Evolutionary conservation across 371 early-diverging fungal species (phyloP).

Genomic region (Thermomucor indicae-seudaticae): DNA sequence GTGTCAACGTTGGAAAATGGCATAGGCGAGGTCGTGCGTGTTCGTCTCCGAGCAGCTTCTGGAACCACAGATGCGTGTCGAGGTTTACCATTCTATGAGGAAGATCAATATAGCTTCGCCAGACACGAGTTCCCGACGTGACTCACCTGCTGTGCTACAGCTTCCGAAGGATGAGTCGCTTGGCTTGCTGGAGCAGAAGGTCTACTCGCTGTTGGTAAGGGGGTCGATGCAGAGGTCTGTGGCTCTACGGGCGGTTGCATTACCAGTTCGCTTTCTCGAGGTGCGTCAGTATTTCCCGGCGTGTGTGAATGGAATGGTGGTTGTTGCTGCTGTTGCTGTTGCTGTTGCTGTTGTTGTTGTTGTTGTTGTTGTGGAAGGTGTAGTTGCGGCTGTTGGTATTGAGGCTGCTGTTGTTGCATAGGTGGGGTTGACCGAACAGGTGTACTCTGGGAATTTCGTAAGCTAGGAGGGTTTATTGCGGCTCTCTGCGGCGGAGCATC

Average conservation of each 20-base stretch:
- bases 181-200: no score
- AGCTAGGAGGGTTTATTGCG: slow-evolving; percentile 1
- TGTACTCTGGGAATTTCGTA: slow-evolving; percentile 17
- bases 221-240: slow-evolving; percentile 10
- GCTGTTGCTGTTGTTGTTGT: slow-evolving; percentile 6
- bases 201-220: no score
- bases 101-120: no score
- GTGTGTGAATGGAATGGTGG: neutral
- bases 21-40: slow-evolving; percentile 36
- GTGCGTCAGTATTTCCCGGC: slow-evolving; percentile 1
- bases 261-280: slow-evolving; percentile 3
- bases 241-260: slow-evolving; percentile 5
- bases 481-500: neutral
- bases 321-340: neutral
- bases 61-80: slow-evolving; percentile 43
- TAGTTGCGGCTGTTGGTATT: slow-evolving; percentile 1
- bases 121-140: no score
- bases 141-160: no score
- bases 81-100: slow-evolving; percentile 19
- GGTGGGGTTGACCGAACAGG: slow-evolving; percentile 12
- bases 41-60: slow-evolving; percentile 44
- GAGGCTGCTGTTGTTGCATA: slow-evolving; percentile 2
- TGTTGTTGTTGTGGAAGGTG: slow-evolving; percentile 22
- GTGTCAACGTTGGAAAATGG: slow-evolving; percentile 27
- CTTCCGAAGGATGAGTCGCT: neutral